Evolutionary conservation across 768 basidiomycete species (phyloP).

Genomic region (Trametes villosa): DNA sequence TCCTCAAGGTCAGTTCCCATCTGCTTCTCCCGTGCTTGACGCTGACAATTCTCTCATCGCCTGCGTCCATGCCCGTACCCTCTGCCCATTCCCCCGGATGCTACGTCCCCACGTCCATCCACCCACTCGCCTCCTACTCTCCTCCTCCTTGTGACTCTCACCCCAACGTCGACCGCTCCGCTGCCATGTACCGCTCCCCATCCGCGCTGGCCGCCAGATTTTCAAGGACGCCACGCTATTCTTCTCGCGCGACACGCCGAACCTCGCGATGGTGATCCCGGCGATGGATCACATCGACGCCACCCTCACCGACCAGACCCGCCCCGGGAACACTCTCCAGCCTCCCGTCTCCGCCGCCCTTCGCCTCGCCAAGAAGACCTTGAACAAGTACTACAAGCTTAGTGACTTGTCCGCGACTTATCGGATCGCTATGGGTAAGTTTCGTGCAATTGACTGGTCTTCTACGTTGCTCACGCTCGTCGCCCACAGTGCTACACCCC

Average conservation of each 20-base stretch:
- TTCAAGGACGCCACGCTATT: slow-evolving; percentile 23
- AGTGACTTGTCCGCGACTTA: slow-evolving; percentile 32
- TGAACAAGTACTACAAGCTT: slow-evolving; percentile 33
- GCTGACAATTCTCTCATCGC: neutral
- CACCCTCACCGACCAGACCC: slow-evolving; percentile 20
- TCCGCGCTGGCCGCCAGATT: neutral
- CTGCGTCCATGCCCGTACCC: neutral
- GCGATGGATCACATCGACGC: slow-evolving; percentile 36
- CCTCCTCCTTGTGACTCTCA: neutral
- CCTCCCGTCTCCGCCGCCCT: slow-evolving; percentile 17
- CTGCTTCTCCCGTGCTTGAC: neutral
- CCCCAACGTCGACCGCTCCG: neutral
- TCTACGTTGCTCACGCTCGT: neutral
- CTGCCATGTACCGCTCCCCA: neutral
- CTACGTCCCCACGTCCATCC: neutral
- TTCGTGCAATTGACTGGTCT: neutral
- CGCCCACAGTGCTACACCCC: slow-evolving; percentile 17
- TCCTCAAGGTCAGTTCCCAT: slow-evolving; percentile 28
- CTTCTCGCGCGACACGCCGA: slow-evolving; percentile 22
- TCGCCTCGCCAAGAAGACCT: slow-evolving; percentile 25
- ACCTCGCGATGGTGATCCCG: slow-evolving; percentile 30
- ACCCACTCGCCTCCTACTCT: neutral
- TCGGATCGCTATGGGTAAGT: slow-evolving; percentile 36
- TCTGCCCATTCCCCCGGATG: too few species aligned
- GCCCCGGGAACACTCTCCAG: neutral